These are phyloP conservation scores for Coniochaeta pulveracea DNA, from an alignment of 2,329 filamentous ascomycete genomes.

Conservation along the genomic window DNA sequence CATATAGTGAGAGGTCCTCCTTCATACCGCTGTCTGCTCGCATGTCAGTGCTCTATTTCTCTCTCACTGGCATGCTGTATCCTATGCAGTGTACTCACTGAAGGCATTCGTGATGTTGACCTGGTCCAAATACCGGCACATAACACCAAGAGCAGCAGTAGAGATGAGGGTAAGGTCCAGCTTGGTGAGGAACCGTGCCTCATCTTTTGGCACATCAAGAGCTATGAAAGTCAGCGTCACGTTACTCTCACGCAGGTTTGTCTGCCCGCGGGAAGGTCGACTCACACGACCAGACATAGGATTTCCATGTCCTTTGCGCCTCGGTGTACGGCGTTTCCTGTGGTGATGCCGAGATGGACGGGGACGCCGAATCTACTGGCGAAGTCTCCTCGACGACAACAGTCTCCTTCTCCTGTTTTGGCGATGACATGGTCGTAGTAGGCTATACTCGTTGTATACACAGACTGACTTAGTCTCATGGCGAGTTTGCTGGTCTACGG, in stretches of 20 bases:
- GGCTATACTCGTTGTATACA: too few species aligned
- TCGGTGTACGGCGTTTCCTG: constrained; percentile 12
- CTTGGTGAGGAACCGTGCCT: constrained; percentile 16
- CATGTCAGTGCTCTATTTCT: neutral
- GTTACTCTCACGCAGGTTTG: neutral
- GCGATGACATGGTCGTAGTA: too few species aligned
- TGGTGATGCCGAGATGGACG: neutral
- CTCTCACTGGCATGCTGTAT: neutral
- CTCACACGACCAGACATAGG: constrained; percentile 15
- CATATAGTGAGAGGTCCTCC: constrained; percentile 18
- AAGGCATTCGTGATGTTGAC: constrained; percentile 18
- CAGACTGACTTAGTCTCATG: too few species aligned
- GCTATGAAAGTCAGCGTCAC: constrained; percentile 5
- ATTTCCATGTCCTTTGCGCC: constrained; percentile 30
- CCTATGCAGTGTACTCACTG: constrained; percentile 6
- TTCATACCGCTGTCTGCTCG: constrained; percentile 20
- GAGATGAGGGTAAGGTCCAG: constrained; percentile 17
- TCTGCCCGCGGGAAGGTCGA: neutral
- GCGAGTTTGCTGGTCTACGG: too few species aligned
- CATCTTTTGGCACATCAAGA: constrained; percentile 14
- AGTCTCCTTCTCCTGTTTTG: constrained; percentile 3
- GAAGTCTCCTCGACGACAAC: constrained; percentile 1
- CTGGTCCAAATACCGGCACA: constrained; percentile 16
- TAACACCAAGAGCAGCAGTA: constrained; percentile 14
- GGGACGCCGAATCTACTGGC: neutral